Base-by-base conservation (phyloP, 1,284 basidiomycete genomes). In the Chiua sp. region DNA sequence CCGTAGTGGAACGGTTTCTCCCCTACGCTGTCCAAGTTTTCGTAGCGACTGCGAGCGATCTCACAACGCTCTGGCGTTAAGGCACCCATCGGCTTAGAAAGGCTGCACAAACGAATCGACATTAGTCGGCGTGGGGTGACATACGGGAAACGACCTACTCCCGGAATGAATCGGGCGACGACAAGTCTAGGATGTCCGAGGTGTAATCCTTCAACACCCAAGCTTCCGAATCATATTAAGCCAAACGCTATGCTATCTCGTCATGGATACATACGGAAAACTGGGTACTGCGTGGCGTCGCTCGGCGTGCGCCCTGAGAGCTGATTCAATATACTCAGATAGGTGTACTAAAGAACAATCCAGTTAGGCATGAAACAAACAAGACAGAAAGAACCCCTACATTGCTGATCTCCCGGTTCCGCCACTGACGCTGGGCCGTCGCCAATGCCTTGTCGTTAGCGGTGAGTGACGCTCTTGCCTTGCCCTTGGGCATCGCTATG, bases 241-340 rank as follows among this genome's bases (percentile, higher is more conserved):
- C 8, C 30, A 35, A 22, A 47, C 4, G 42, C 26, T 13, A 5
- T 18, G 46, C 12, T 3, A n/a, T 4, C n/a, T 60, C 13, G 23
- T 53, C 15, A n/a, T 35, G 55, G 44, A 59, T 28, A 79, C 87
- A 62, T 68, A 93, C 94, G 96, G 68, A 98, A 97, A 23, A 98
- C 88, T 0, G 96, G 96, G 76, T 97, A 98, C 69, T 98, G 94
- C 0, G 96, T 98, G 10, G 96, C 92, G 77, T 98, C 93, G 68
- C 89, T 94, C 3, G 94, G 93, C 2, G 94, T 96, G n/a, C 94
- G 82, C 51, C 94, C 94, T 3, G 94, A 95, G 26, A 93, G 84
- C 72, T 96, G 93, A 65, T 96, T 96, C 54, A 96, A 78, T 60
- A 96, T 87, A 63, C 91, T 90, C 48, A 96, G 75, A 72, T 96